These are phyloP conservation scores for Salix exigua DNA, from an alignment of 345 rosid species.

Conservation along the genomic window DNA sequence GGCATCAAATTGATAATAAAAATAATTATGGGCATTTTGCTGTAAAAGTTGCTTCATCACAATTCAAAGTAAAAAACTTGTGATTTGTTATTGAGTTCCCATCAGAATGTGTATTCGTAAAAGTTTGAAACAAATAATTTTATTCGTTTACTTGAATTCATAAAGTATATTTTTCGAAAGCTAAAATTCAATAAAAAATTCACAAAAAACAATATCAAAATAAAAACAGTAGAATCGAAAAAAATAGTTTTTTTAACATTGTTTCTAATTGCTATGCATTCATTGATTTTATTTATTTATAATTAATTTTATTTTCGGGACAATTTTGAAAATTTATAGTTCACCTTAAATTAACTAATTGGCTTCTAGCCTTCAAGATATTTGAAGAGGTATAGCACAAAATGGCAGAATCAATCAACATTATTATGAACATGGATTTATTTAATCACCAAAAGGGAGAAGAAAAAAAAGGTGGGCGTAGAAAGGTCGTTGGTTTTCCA, in stretches of 20 bases:
- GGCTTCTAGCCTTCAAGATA: neutral
- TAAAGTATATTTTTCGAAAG: fast-evolving
- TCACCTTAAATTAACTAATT: neutral
- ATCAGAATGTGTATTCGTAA: fast-evolving
- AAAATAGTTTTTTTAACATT: too few species aligned
- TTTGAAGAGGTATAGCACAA: neutral
- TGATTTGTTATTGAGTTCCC: too few species aligned
- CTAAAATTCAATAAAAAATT: too few species aligned
- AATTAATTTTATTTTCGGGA: neutral
- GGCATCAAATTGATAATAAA: too few species aligned
- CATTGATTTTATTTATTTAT: neutral
- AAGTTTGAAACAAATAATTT: fast-evolving
- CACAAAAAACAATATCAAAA: too few species aligned
- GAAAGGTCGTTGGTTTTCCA: neutral
- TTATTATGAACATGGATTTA: neutral
- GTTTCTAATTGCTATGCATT: neutral
- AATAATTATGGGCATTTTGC: too few species aligned
- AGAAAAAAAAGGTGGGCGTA: neutral
- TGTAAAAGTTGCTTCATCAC: too few species aligned
- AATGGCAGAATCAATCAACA: neutral
- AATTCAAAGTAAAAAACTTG: too few species aligned
- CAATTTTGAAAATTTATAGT: neutral
- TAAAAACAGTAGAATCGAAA: too few species aligned
- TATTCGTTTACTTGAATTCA: fast-evolving
- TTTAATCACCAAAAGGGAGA: neutral